Percentiles rank a stretch among this genome's conserved stretches.
phyloP scores from a whole-genome alignment of 768 basidiomycete species.

The Saitozyma podzolica region DNA sequence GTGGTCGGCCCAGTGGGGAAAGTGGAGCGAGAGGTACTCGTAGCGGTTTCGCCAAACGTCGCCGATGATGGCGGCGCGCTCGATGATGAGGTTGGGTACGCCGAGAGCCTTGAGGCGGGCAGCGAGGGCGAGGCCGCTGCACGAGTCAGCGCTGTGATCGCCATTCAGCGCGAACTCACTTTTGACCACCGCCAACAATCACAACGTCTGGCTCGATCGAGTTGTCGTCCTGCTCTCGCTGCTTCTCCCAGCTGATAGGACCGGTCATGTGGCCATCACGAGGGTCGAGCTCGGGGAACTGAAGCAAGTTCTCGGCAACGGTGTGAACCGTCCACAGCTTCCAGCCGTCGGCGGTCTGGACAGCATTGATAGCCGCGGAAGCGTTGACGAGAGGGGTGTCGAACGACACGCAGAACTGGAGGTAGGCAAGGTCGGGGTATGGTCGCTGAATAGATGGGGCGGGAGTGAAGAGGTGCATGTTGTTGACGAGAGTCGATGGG shows the following conservation, averaged over 20 bases:
- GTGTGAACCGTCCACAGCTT: no score
- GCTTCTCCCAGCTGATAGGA: constrained; percentile 8
- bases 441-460: constrained; percentile 27
- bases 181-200: constrained; percentile 30
- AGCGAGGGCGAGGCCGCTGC: constrained; percentile 60
- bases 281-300: no score
- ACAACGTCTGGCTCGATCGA: constrained; percentile 15
- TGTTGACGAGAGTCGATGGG: constrained; percentile 9
- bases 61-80: constrained; percentile 50
- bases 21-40: constrained; percentile 65
- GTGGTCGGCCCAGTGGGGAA: constrained; percentile 46
- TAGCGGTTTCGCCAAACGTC: constrained; percentile 57
- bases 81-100: constrained; percentile 62
- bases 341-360: constrained; percentile 61
- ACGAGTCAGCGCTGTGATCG: no score
- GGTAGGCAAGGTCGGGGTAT: constrained; percentile 59
- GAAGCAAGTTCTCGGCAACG: no score
- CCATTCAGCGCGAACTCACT: neutral
- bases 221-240: constrained; percentile 11
- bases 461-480: constrained; percentile 20
- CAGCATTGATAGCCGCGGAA: constrained; percentile 61
- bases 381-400: constrained; percentile 57
- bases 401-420: constrained; percentile 63
- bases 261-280: constrained; percentile 19
- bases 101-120: constrained; percentile 64